Evolutionary conservation across 2,329 filamentous ascomycete species (phyloP), one percentile per base, ranked within the genome.

Genomic region (Aspergillus viridinutans): DNA sequence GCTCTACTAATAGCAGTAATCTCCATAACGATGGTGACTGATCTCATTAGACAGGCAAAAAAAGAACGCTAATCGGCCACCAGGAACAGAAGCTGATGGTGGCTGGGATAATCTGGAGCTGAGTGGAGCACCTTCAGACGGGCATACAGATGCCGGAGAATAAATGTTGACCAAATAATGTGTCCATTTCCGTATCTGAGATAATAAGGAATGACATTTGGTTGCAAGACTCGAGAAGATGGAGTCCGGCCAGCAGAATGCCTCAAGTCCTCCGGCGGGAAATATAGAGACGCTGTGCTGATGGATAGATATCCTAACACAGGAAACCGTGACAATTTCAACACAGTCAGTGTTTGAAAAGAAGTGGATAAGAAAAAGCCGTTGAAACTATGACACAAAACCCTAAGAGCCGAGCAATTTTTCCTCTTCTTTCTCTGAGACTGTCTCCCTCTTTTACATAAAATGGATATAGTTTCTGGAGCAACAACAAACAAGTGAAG

Each of bases 401-500:
- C 42, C 42, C 42, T 23, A 20, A 23, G 42, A 38, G 6, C 32
- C 32, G 32, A 38, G 14, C 32, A n/a, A 7, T 17, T n/a, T 17
- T 38, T 7, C 32, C 14, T 17, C 12, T 32, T 32, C 29, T 32
- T 17, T 35, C 32, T 17, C 32, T 2, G 32, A 35, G 14, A 35
- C 14, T 35, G 2, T 38, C 14, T 35, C 4, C 32, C 14, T 38
- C 32, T 7, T 32, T 38, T 38, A 38, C 32, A 38, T 38, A 38
- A 38, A 7, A 17, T 38, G 32, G 1, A 38, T 14, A 50, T 21
- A 21, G 49, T 50, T 50, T 35, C 49, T 50, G 26, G 26, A 35
- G 49, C 25, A 50, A 50, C 49, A 50, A 50, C 49, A 50, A 50
- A 50, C 28, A 50, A 50, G 38, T 6, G 20, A 45, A 45, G 25